Conservation (phyloP, 768 basidiomycete genomes). For the Leccinum disarticulatum region DNA sequence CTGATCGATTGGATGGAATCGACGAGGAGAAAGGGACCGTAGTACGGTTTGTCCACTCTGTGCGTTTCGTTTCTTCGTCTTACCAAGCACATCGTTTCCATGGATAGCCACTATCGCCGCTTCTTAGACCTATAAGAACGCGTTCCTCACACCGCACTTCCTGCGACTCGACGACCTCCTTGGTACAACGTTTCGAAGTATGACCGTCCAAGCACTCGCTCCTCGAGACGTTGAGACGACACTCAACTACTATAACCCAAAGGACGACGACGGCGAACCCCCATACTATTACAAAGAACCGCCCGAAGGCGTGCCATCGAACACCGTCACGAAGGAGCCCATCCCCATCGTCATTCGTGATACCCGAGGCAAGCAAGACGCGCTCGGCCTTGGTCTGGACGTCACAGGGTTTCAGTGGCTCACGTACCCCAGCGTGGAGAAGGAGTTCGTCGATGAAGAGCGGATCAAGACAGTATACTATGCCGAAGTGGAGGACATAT, state of each 20-base stretch:
- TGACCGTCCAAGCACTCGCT: conserved; percentile 23
- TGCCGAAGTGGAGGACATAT: conserved; percentile 37
- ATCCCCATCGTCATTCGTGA: conserved; percentile 24
- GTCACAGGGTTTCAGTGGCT: conserved; percentile 41
- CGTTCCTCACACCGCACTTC: too few species aligned
- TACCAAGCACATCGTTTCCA: too few species aligned
- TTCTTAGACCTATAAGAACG: too few species aligned
- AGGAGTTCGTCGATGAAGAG: conserved; percentile 38
- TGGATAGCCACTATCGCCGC: too few species aligned
- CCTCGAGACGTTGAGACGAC: conserved; percentile 36
- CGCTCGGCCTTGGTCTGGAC: conserved; percentile 32
- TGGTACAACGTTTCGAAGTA: conserved; percentile 3
- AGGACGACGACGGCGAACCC: conserved; percentile 17
- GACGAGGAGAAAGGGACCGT: too few species aligned
- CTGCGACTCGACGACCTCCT: background rate
- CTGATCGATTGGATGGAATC: too few species aligned
- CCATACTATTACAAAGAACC: conserved; percentile 33
- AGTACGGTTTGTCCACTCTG: too few species aligned
- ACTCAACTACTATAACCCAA: conserved; percentile 36
- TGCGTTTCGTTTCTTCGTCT: too few species aligned
- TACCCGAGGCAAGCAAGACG: conserved; percentile 28
- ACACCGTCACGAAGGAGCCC: conserved; percentile 24
- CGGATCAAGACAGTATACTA: conserved; percentile 38
- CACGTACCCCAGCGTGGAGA: conserved; percentile 33
- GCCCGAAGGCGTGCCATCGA: conserved; percentile 22